phyloP scores from a whole-genome alignment of 2,329 filamentous ascomycete species.

The Ophiocordyceps camponoti-leonardi region DNA sequence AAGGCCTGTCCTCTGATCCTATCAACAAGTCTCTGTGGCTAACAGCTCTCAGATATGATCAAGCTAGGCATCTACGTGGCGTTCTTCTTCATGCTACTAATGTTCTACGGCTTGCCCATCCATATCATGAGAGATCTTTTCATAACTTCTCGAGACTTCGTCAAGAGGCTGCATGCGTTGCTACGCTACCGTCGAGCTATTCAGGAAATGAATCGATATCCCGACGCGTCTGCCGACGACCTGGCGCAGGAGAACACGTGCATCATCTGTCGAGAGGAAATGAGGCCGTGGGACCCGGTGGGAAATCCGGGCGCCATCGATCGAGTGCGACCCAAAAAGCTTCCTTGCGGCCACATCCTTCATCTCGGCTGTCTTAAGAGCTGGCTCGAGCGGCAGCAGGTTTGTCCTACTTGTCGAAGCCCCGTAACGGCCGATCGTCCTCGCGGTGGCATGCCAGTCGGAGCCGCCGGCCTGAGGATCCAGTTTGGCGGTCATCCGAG shows the following conservation, averaged over 20 bases:
- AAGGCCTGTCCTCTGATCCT: slow-evolving; percentile 12
- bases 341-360: slow-evolving; percentile 89
- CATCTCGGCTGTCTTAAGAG: slow-evolving; percentile 90
- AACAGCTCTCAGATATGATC: slow-evolving; percentile 49
- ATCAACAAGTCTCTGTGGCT: slow-evolving; percentile 4
- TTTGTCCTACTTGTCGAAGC: slow-evolving; percentile 83
- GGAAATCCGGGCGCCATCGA: slow-evolving; percentile 56
- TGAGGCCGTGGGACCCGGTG: slow-evolving; percentile 56
- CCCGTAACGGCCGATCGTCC: slow-evolving; percentile 37
- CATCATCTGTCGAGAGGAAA: slow-evolving; percentile 94
- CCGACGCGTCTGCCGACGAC: slow-evolving; percentile 78
- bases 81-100: slow-evolving; percentile 86
- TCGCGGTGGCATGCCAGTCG: slow-evolving; percentile 9
- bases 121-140: slow-evolving; percentile 95
- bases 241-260: slow-evolving; percentile 78
- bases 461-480: slow-evolving; percentile 13
- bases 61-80: slow-evolving; percentile 78
- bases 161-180: slow-evolving; percentile 76
- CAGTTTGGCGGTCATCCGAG: slow-evolving; percentile 11
- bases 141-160: slow-evolving; percentile 81
- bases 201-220: slow-evolving; percentile 85
- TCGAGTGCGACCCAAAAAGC: slow-evolving; percentile 76
- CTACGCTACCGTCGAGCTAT: slow-evolving; percentile 82
- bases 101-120: slow-evolving; percentile 88
- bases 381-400: slow-evolving; percentile 94